phyloP scores from a whole-genome alignment of 208 protist species.

The Leishmania martiniquensis region DNA sequence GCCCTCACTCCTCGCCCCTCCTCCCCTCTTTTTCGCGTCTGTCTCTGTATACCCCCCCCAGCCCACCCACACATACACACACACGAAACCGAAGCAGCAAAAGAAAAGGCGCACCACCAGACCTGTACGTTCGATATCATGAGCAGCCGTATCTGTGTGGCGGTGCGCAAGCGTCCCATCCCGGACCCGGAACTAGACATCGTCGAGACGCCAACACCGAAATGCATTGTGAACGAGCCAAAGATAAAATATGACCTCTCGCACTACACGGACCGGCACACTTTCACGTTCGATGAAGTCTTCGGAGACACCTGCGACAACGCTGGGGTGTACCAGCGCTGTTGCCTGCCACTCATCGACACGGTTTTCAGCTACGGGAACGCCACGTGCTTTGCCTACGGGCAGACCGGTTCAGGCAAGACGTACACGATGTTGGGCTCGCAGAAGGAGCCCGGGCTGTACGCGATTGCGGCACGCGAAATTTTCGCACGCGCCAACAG shows the following conservation, averaged over 20 bases:
- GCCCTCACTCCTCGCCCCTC: not conserved
- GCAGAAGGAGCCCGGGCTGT: conserved; percentile 87
- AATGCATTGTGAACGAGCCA: conserved; percentile 90
- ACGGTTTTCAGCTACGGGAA: conserved; percentile 96
- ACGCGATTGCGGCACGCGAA: conserved; percentile 94
- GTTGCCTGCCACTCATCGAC: conserved; percentile 94
- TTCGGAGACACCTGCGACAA: conserved; percentile 93
- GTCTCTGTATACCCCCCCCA: not conserved
- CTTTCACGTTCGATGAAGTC: conserved; percentile 97
- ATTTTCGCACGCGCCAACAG: conserved; percentile 88
- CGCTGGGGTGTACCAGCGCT: conserved; percentile 91
- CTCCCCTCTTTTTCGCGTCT: not conserved
- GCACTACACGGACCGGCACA: conserved; percentile 96
- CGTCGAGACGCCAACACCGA: conserved; percentile 73
- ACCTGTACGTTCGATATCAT: conserved; percentile 31
- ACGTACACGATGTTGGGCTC: conserved; percentile 94
- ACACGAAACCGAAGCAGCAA: too few species aligned
- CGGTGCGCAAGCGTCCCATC: conserved; percentile 91
- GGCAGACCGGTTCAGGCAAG: conserved; percentile 97
- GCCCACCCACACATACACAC: too few species aligned
- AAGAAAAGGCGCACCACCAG: not conserved
- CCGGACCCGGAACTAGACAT: conserved; percentile 80
- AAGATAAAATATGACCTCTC: conserved; percentile 96
- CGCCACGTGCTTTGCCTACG: conserved; percentile 98
- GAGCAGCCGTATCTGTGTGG: conserved; percentile 88